Conservation (phyloP, 257 asterid species). For the Solanum clarkiae region DNA sequence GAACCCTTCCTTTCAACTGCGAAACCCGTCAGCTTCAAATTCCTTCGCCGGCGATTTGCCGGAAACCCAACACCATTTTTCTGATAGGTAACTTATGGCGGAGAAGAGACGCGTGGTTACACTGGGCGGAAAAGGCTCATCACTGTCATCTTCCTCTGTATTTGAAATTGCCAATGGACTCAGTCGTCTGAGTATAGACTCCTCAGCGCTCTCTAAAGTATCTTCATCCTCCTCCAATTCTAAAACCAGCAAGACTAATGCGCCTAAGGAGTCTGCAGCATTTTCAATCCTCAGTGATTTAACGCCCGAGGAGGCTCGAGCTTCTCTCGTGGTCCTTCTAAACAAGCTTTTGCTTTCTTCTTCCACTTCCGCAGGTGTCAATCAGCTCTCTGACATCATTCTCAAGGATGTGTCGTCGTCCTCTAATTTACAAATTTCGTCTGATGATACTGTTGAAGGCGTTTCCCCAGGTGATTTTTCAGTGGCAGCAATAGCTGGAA, state of each 20-base stretch:
- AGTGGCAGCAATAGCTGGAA: slow-evolving; percentile 42
- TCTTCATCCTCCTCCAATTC: slow-evolving; percentile 10
- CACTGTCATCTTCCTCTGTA: slow-evolving; percentile 39
- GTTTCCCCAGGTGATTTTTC: slow-evolving; percentile 33
- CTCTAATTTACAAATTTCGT: not conserved
- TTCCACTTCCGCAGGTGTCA: slow-evolving; percentile 10
- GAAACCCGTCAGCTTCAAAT: not conserved
- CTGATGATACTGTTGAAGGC: slow-evolving; percentile 9
- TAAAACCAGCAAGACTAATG: not conserved
- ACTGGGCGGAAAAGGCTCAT: slow-evolving; percentile 59
- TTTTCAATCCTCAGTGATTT: slow-evolving; percentile 34
- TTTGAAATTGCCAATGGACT: slow-evolving; percentile 34
- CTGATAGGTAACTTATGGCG: not conserved
- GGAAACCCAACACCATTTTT: not conserved
- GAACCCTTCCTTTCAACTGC: not conserved
- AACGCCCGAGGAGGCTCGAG: slow-evolving; percentile 35
- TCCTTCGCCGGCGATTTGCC: not conserved
- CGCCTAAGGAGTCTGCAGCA: not conserved
- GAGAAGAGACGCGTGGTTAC: slow-evolving; percentile 32
- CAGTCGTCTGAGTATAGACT: slow-evolving; percentile 34
- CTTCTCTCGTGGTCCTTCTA: slow-evolving; percentile 47
- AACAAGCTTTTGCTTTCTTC: slow-evolving; percentile 48
- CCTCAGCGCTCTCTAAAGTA: slow-evolving; percentile 42
- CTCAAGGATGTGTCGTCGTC: slow-evolving; percentile 8
- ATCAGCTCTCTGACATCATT: slow-evolving; percentile 29